Conservation (phyloP, 2,329 filamentous ascomycete genomes). For the Venturia nashicola region DNA sequence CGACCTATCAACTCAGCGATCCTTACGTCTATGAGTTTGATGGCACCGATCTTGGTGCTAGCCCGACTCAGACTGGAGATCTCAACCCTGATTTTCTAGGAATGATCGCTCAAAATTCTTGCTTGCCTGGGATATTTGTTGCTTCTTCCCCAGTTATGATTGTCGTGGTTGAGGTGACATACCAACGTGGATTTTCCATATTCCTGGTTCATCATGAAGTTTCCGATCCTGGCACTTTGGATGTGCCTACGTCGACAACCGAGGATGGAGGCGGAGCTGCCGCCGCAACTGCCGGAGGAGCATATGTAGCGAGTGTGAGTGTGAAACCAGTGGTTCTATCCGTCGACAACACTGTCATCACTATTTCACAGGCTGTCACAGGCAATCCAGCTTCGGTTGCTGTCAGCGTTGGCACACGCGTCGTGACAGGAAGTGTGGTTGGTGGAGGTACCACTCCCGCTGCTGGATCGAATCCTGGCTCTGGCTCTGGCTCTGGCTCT, state of each 20-base stretch:
- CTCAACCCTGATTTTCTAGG: conserved; percentile 1
- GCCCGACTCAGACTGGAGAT: not conserved
- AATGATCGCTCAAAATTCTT: conserved; percentile 1
- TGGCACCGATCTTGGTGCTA: conserved; percentile 1
- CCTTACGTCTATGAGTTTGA: conserved; percentile 1
- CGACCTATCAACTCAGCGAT: conserved; percentile 4
- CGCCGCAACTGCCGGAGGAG: not conserved
- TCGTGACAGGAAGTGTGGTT: conserved; percentile 5
- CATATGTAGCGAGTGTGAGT: not conserved
- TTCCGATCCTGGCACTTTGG: conserved; percentile 6
- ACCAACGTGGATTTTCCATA: conserved; percentile 8
- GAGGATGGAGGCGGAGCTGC: not conserved
- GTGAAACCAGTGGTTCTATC: not conserved
- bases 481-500: conserved; percentile 9
- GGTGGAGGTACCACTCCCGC: not conserved
- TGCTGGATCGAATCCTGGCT: conserved; percentile 1
- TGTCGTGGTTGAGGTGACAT: conserved; percentile 8
- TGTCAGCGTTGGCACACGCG: not conserved
- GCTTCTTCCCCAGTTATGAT: conserved; percentile 7
- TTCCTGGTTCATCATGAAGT: conserved; percentile 9
- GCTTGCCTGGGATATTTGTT: conserved; percentile 1
- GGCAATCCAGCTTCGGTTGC: conserved; percentile 6
- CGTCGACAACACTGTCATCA: not conserved
- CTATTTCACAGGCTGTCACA: not conserved
- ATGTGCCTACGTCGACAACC: not conserved